phyloP scores from a whole-genome alignment of 495 filamentous ascomycete genomes.

The Echria macrotheca region DNA sequence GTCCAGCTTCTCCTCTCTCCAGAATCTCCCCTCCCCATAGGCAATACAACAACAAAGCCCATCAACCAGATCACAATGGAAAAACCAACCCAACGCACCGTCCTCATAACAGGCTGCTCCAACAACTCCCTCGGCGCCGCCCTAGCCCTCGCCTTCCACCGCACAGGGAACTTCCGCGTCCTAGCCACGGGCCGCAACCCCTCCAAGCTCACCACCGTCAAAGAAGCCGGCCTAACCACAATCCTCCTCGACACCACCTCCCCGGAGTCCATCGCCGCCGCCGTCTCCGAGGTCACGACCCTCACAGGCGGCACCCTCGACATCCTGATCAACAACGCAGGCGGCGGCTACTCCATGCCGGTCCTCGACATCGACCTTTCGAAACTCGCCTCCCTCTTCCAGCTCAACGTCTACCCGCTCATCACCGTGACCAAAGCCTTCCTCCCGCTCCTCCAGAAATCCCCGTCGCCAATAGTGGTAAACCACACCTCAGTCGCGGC shows the following conservation, averaged over 20 bases:
- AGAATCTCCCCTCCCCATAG: too few relatives aligned
- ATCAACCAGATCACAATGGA: not conserved
- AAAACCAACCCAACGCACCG: not conserved
- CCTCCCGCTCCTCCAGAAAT: slow-evolving; percentile 44
- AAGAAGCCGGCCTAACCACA: slow-evolving; percentile 33
- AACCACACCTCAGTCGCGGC: slow-evolving; percentile 33
- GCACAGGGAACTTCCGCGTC: slow-evolving; percentile 44
- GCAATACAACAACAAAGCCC: too few relatives aligned
- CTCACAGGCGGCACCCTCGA: slow-evolving; percentile 36
- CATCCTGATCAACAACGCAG: slow-evolving; percentile 55
- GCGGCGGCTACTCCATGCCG: slow-evolving; percentile 34
- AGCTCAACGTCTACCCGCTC: slow-evolving; percentile 51
- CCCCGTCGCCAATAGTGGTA: slow-evolving; percentile 40
- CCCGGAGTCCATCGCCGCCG: slow-evolving; percentile 29
- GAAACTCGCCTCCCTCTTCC: slow-evolving; percentile 39
- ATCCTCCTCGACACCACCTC: slow-evolving; percentile 46
- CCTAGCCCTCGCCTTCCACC: slow-evolving; percentile 4
- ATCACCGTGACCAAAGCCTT: slow-evolving; percentile 51
- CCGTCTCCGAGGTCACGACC: not conserved
- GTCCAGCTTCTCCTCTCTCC: too few relatives aligned
- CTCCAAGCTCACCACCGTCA: slow-evolving; percentile 35
- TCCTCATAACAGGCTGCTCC: slow-evolving; percentile 8
- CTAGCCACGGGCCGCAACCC: slow-evolving; percentile 51
- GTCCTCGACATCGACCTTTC: slow-evolving; percentile 43
- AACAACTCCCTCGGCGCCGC: slow-evolving; percentile 3